These are phyloP conservation scores for Rhizophagus clarus DNA, from an alignment of 192 early-diverging fungal genomes.

Conservation along the genomic window DNA sequence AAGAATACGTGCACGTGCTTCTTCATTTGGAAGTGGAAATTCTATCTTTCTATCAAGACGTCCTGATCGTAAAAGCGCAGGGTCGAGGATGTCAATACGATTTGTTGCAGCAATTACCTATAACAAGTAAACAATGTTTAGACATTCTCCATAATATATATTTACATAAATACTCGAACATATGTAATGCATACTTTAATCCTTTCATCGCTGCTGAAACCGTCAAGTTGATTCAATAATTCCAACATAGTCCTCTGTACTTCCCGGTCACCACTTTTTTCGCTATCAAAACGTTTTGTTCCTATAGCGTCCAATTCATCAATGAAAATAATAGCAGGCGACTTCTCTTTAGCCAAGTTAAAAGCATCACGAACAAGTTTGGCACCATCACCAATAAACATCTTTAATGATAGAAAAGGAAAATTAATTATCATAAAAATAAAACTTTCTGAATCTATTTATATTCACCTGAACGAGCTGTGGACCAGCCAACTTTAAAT, in stretches of 20 bases:
- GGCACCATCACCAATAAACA: slow-evolving; percentile 98
- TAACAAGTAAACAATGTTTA: slow-evolving; percentile 29
- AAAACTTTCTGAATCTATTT: neutral
- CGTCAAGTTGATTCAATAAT: slow-evolving; percentile 96
- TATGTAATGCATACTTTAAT: slow-evolving; percentile 77
- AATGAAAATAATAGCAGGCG: slow-evolving; percentile 98
- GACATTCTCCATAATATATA: neutral
- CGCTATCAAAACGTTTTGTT: slow-evolving; percentile 98
- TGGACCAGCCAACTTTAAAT: slow-evolving; percentile 95
- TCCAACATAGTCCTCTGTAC: slow-evolving; percentile 99
- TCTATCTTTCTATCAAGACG: slow-evolving; percentile 93
- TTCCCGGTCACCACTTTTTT: slow-evolving; percentile 97
- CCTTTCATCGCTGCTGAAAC: slow-evolving; percentile 91
- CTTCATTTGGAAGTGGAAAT: slow-evolving; percentile 90
- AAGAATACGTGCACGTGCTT: slow-evolving; percentile 92
- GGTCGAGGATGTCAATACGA: slow-evolving; percentile 90
- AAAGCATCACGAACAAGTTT: slow-evolving; percentile 98
- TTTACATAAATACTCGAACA: neutral
- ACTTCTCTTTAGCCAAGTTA: slow-evolving; percentile 95
- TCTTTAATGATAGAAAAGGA: slow-evolving; percentile 41
- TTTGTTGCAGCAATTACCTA: slow-evolving; percentile 98
- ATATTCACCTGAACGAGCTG: slow-evolving; percentile 80
- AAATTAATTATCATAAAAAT: neutral
- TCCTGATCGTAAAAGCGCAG: slow-evolving; percentile 85
- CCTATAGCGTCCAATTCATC: slow-evolving; percentile 98